These are phyloP conservation scores for Nyssa sinensis DNA, from an alignment of 148 eudicot genomes.

Conservation along the genomic window DNA sequence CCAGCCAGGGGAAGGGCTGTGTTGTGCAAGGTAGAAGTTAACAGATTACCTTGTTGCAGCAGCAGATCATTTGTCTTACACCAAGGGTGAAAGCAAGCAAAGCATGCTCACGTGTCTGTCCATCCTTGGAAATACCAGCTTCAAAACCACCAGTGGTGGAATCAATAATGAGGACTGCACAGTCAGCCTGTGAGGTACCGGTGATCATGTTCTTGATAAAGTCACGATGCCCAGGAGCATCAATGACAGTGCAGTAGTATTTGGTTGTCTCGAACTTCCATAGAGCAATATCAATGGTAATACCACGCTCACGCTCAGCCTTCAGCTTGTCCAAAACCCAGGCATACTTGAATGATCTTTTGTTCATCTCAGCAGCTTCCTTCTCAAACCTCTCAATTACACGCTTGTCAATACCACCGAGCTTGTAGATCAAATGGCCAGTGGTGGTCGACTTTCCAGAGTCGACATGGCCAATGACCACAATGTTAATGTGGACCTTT, in stretches of 20 bases:
- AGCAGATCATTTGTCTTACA: conserved; percentile 45
- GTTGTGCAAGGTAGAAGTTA: background rate
- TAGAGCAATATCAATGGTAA: conserved; percentile 44
- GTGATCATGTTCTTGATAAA: conserved; percentile 54
- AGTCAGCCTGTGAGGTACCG: conserved; percentile 49
- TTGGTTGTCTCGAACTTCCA: conserved; percentile 52
- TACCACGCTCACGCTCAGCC: conserved; percentile 53
- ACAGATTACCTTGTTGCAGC: conserved; percentile 41
- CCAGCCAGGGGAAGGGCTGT: background rate
- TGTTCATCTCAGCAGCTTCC: conserved; percentile 56
- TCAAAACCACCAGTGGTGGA: conserved; percentile 54
- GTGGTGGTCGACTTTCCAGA: conserved; percentile 50
- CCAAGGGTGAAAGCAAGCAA: conserved; percentile 45
- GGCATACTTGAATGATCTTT: conserved; percentile 49
- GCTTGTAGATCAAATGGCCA: conserved; percentile 51
- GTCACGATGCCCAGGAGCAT: conserved; percentile 50
- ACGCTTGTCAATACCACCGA: conserved; percentile 56
- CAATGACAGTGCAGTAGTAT: conserved; percentile 50
- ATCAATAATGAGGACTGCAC: conserved; percentile 46
- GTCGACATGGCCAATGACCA: conserved; percentile 54
- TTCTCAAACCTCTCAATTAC: conserved; percentile 49
- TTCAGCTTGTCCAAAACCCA: conserved; percentile 53
- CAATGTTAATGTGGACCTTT: conserved; percentile 40
- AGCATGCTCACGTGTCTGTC: conserved; percentile 54
- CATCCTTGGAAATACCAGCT: conserved; percentile 52